phyloP scores from a whole-genome alignment of 2,329 filamentous ascomycete genomes.

The Cryphonectria carpinicola region DNA sequence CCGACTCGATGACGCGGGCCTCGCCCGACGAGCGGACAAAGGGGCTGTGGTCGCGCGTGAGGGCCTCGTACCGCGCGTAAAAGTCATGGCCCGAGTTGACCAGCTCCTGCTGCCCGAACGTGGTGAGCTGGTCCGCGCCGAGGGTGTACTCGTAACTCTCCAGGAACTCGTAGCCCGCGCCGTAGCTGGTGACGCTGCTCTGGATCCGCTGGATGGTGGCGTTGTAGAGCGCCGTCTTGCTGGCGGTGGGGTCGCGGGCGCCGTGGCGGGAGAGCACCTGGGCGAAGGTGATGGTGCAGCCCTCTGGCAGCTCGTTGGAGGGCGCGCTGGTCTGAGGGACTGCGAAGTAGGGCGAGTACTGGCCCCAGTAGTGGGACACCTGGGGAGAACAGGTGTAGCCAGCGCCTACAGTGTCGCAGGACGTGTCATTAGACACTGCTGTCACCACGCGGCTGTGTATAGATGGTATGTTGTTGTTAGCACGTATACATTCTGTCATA shows the following conservation, averaged over 20 bases:
- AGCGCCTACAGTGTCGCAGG: constrained; percentile 56
- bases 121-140: constrained; percentile 54
- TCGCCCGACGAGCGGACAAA: constrained; percentile 50
- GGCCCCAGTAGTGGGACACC: constrained; percentile 76
- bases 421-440: constrained; percentile 20
- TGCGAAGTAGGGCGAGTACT: constrained; percentile 84
- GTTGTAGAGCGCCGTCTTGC: constrained; percentile 68
- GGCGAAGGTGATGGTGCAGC: constrained; percentile 79
- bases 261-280: constrained; percentile 85
- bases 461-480: constrained; percentile 8
- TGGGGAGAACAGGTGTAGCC: constrained; percentile 67
- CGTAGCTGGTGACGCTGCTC: constrained; percentile 57
- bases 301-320: constrained; percentile 60
- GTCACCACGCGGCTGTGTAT: constrained; percentile 22
- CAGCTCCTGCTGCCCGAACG: constrained; percentile 71
- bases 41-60: constrained; percentile 60
- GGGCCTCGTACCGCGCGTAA: constrained; percentile 69
- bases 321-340: constrained; percentile 65
- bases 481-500: background rate
- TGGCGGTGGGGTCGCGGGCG: constrained; percentile 75
- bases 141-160: constrained; percentile 72
- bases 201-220: constrained; percentile 70
- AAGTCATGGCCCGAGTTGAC: constrained; percentile 77
- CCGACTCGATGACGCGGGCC: constrained; percentile 57
- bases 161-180: constrained; percentile 70